Evolutionary conservation across 1,139 yeast species (phyloP).

Genomic region (Hansenula lynferdii): DNA sequence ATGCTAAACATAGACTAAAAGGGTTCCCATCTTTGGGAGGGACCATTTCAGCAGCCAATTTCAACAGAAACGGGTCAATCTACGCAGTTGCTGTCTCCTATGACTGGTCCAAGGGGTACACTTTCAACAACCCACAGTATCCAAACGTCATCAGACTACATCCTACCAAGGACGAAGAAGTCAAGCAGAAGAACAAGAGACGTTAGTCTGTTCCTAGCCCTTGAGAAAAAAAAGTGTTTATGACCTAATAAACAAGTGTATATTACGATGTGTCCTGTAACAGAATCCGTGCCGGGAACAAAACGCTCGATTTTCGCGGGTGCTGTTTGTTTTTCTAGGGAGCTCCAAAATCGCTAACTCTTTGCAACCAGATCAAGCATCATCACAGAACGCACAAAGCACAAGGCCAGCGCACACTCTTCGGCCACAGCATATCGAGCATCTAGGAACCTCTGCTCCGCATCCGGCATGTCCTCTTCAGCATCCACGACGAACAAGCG

Average conservation of each 20-base stretch:
- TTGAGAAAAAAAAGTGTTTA: too few species aligned
- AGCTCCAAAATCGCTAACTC: neutral
- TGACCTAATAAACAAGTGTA: neutral
- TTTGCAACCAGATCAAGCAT: neutral
- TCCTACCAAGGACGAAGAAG: conserved; percentile 81
- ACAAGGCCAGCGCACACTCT: neutral
- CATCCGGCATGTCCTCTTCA: conserved; percentile 1
- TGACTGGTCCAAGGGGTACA: conserved; percentile 93
- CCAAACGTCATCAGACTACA: conserved; percentile 80
- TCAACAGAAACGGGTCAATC: conserved; percentile 77
- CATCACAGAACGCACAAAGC: too few species aligned
- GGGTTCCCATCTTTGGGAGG: conserved; percentile 72
- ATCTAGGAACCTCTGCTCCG: neutral
- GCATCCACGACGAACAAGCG: conserved; percentile 5
- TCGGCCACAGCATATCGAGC: neutral
- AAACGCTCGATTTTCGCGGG: too few species aligned
- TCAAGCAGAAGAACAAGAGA: conserved; percentile 67
- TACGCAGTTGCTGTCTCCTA: conserved; percentile 92
- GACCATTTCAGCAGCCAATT: conserved; percentile 72
- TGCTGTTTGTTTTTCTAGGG: conserved; percentile 1
- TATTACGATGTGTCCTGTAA: too few species aligned
- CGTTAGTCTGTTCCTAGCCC: conserved; percentile 11
- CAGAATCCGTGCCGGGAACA: too few species aligned
- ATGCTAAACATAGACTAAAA: conserved; percentile 81
- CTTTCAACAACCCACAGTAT: conserved; percentile 68